A percentile compares a stretch with the other conserved stretches of the same genome.
Conservation (phyloP, 305 asterid genomes). For the Solanum hybrid region DNA sequence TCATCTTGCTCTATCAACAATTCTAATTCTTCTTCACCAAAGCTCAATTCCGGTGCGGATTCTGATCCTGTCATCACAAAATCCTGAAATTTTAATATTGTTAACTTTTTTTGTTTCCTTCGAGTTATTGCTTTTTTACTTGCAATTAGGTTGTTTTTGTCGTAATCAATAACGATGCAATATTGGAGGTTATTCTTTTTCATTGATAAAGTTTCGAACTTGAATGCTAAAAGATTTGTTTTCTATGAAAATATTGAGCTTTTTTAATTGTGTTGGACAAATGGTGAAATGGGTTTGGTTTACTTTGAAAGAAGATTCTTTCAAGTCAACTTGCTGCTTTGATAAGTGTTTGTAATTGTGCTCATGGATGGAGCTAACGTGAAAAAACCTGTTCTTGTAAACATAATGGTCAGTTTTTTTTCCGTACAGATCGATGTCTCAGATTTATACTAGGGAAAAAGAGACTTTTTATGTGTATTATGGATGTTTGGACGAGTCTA, state of each 20-base stretch:
- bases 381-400: background rate
- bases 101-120: background rate
- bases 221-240: background rate
- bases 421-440: background rate
- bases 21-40: constrained; percentile 21
- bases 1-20: constrained; percentile 39
- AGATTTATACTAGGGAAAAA: background rate
- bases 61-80: background rate
- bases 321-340: background rate
- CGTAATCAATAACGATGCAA: background rate
- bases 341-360: background rate
- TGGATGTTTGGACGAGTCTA: background rate
- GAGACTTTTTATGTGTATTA: background rate
- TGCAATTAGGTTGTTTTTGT: background rate
- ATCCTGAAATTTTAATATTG: background rate
- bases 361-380: background rate
- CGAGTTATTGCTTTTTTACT: background rate
- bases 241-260: background rate
- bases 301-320: background rate
- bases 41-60: constrained; percentile 5
- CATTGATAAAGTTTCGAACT: background rate
- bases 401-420: background rate
- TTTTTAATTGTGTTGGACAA: background rate
- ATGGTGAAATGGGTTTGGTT: background rate
- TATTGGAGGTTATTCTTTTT: background rate